These are phyloP conservation scores for Coemansia sp. DNA, from an alignment of 371 early-diverging fungal genomes.

Conservation along the genomic window DNA sequence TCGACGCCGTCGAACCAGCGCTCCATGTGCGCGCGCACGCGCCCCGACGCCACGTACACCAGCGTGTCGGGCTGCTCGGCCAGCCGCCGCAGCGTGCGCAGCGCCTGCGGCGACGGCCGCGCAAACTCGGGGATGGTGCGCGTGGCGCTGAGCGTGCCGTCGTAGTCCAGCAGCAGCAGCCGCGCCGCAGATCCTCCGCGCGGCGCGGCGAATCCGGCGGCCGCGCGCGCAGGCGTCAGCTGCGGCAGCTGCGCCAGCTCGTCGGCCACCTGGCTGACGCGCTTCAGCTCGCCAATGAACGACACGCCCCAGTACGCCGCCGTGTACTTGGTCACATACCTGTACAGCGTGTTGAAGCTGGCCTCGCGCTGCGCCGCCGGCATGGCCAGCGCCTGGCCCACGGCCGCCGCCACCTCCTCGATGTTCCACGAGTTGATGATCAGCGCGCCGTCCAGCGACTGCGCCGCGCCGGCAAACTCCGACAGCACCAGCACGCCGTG, in stretches of 20 bases:
- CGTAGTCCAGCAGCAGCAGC: slow-evolving; percentile 91
- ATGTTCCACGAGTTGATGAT: slow-evolving; percentile 99
- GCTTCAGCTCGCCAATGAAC: slow-evolving; percentile 86
- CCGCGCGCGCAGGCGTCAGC: slow-evolving; percentile 52
- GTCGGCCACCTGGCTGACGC: slow-evolving; percentile 70
- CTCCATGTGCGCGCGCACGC: slow-evolving; percentile 79
- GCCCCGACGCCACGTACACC: slow-evolving; percentile 92
- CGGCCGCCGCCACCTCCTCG: slow-evolving; percentile 89
- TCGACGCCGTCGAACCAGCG: slow-evolving; percentile 83
- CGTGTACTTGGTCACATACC: slow-evolving; percentile 96
- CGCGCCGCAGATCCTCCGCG: slow-evolving; percentile 17
- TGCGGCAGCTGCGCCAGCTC: slow-evolving; percentile 69
- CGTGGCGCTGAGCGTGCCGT: slow-evolving; percentile 86
- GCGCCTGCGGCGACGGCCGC: slow-evolving; percentile 66
- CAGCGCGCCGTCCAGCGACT: slow-evolving; percentile 93
- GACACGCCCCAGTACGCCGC: slow-evolving; percentile 98
- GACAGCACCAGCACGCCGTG: slow-evolving; percentile 97
- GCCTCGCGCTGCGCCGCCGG: slow-evolving; percentile 70
- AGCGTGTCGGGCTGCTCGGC: slow-evolving; percentile 76
- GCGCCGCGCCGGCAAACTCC: slow-evolving; percentile 99
- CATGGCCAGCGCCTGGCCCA: slow-evolving; percentile 93
- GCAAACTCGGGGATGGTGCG: slow-evolving; percentile 89
- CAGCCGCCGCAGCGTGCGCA: slow-evolving; percentile 66
- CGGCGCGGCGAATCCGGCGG: slow-evolving; percentile 47
- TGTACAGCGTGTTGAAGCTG: slow-evolving; percentile 89